Base-by-base conservation (phyloP, 495 filamentous ascomycete species). In the Podospora comata region DNA sequence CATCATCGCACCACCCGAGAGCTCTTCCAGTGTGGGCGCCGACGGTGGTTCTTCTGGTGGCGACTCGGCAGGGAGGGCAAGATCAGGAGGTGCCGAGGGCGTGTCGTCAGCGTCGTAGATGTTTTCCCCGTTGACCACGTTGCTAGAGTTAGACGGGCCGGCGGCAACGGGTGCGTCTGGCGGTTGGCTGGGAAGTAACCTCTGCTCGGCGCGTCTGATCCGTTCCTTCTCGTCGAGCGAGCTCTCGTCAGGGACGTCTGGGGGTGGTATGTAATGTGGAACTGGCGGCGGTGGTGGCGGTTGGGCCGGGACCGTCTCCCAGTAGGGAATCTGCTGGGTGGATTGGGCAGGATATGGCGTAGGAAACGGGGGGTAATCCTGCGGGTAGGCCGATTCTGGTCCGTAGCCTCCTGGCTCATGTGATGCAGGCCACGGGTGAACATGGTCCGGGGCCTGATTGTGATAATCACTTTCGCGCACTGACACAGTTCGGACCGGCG, bases 111-210 rank as follows among this genome's bases (percentile, higher is more conserved):
- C 69, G 26, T 77, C 67, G 66, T 81, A 79, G n/a, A 81, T 74
- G 56, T 79, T 76, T 64, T 80, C 78, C 6, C 71, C 75, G 59
- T 71, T 70, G n/a, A 67, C 74, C 57, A 69, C 72, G 16, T 65
- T 19, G 55, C n/a, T 71, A 39, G 79, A 71, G 27, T 78, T 80
- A 1, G 83, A 88, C 2, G 84, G 82, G 0, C 82, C 85, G n/a
- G 81, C 85, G n/a, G 81, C 81, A 19, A 62, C 19, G 5, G 66
- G 67, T 28, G 82, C 78, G 19, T 73, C 77, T 19, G 86, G 86
- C 16, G 91, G 91, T 60, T 84, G 86, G 71, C 91, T 93, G 16
- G 91, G 91, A 0, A 94, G 78, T 26, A 93, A 78, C 48, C 83
- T 83, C 71, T 88, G 82, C 76, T 94, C 90, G 7, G 90, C 90